These are phyloP conservation scores for Kazachstania bromeliacearum DNA, from an alignment of 805 yeast genomes.

Conservation along the genomic window DNA sequence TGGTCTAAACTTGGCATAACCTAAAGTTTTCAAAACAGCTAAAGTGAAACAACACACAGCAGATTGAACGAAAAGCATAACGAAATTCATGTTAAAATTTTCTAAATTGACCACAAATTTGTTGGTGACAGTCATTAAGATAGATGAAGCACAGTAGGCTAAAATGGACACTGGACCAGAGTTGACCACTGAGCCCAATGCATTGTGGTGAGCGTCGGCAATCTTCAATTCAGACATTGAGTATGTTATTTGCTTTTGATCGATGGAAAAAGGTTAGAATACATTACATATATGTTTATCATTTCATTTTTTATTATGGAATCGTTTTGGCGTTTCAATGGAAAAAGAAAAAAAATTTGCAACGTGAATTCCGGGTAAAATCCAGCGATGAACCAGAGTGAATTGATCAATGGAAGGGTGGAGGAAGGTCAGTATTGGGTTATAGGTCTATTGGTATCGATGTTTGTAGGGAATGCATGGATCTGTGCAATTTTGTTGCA, in stretches of 20 bases:
- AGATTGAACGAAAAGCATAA: conserved; percentile 82
- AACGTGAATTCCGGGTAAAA: too few species aligned
- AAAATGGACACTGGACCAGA: conserved; percentile 56
- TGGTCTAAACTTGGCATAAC: conserved; percentile 77
- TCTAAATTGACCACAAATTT: conserved; percentile 76
- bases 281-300: too few species aligned
- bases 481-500: too few species aligned
- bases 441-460: too few species aligned
- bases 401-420: too few species aligned
- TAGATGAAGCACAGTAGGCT: conserved; percentile 87
- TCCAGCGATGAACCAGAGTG: too few species aligned
- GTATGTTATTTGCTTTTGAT: background rate
- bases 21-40: conserved; percentile 59
- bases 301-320: too few species aligned
- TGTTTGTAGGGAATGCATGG: too few species aligned
- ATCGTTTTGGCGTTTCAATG: background rate
- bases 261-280: too few species aligned
- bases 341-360: too few species aligned
- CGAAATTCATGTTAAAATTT: conserved; percentile 74
- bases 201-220: conserved; percentile 6
- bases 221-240: conserved; percentile 26
- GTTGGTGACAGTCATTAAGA: conserved; percentile 95
- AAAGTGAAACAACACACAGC: conserved; percentile 72
- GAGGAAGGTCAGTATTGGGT: too few species aligned
- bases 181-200: conserved; percentile 29